Evolutionary conservation across 352 stramenopile genomes (phyloP).

Genomic region (Hyphochytrium catenoides): DNA sequence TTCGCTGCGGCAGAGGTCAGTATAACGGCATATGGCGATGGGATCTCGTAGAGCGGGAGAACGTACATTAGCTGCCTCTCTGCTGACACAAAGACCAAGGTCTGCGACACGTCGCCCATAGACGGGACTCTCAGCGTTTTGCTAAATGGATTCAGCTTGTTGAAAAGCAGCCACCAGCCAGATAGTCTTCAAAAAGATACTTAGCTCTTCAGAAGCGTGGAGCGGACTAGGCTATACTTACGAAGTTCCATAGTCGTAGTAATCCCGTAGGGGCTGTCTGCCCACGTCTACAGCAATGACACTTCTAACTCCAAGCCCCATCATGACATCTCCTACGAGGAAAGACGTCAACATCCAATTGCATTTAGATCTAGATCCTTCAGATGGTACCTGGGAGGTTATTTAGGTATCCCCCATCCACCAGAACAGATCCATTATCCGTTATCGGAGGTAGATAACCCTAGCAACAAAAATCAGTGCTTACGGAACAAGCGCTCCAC

Average conservation of each 20-base stretch:
- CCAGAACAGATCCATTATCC: constrained; percentile 50
- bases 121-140: constrained; percentile 62
- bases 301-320: constrained; percentile 62
- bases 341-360: too few relatives aligned
- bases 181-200: too few relatives aligned
- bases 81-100: constrained; percentile 61
- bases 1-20: too few relatives aligned
- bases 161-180: constrained; percentile 70
- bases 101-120: constrained; percentile 70
- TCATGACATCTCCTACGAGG: constrained; percentile 75
- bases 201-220: too few relatives aligned
- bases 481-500: too few relatives aligned
- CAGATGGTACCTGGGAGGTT: constrained; percentile 75
- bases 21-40: too few relatives aligned
- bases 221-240: too few relatives aligned
- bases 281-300: constrained; percentile 70
- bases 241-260: constrained; percentile 45
- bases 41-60: too few relatives aligned
- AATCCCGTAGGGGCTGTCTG: constrained; percentile 37
- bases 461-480: too few relatives aligned
- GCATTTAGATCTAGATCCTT: too few relatives aligned
- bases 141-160: constrained; percentile 65
- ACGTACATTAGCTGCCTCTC: constrained; percentile 64
- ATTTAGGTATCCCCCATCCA: constrained; percentile 80
- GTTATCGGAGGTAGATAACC: constrained; percentile 70